These are phyloP conservation scores for Candida albicans DNA, from an alignment of 1,139 yeast genomes.

Conservation along the genomic window DNA sequence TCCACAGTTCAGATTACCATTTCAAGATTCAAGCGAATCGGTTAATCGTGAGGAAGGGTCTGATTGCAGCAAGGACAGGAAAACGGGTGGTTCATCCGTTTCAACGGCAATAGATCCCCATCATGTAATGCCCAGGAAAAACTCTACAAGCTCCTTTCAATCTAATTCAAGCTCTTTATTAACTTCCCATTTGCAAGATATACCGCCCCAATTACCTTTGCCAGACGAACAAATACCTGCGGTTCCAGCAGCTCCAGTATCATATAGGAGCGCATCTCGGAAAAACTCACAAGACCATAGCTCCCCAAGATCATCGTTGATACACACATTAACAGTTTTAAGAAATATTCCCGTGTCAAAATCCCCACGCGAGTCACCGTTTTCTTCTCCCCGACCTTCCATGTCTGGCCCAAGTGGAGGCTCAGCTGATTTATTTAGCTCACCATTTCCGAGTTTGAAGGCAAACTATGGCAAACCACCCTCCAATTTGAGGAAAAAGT, in stretches of 20 bases:
- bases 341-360: constrained; percentile 39
- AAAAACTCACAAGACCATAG: constrained; percentile 37
- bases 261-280: constrained; percentile 37
- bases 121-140: constrained; percentile 22
- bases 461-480: constrained; percentile 13
- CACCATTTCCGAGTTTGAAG: constrained; percentile 25
- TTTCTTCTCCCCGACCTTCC: constrained; percentile 51
- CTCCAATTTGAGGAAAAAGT: constrained; percentile 3
- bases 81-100: constrained; percentile 14
- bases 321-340: constrained; percentile 44
- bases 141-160: constrained; percentile 30
- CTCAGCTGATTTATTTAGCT: constrained; percentile 18
- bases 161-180: constrained; percentile 29
- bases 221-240: constrained; percentile 55
- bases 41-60: constrained; percentile 2
- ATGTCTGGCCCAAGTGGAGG: constrained; percentile 29
- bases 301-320: constrained; percentile 45
- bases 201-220: constrained; percentile 57
- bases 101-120: constrained; percentile 27
- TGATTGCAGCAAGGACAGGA: constrained; percentile 9
- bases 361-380: constrained; percentile 45
- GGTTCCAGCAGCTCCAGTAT: constrained; percentile 37
- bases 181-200: constrained; percentile 36
- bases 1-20: constrained; percentile 63
- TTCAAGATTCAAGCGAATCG: constrained; percentile 31